These are phyloP conservation scores for Hanseniaspora pseudoguilliermondii DNA, from an alignment of 805 yeast species.

Conservation along the genomic window DNA sequence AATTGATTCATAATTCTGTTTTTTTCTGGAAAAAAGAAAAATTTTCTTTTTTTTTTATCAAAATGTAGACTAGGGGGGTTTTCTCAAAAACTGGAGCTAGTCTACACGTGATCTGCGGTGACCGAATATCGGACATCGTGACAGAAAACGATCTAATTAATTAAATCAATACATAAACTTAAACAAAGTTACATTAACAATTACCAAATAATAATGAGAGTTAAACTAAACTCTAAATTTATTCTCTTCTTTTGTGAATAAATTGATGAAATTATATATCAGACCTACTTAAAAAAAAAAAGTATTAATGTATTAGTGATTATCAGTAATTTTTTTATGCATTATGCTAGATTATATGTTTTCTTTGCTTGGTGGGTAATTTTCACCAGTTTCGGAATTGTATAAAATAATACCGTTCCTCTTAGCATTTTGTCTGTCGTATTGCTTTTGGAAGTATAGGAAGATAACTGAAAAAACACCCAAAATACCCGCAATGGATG, in stretches of 20 bases:
- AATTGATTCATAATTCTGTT: too few relatives aligned
- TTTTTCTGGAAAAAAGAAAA: too few relatives aligned
- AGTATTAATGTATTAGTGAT: too few relatives aligned
- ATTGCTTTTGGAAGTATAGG: constrained; percentile 29
- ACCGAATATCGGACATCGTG: constrained; percentile 1
- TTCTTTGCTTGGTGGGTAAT: constrained; percentile 13
- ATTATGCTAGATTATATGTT: background rate
- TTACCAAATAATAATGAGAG: too few relatives aligned
- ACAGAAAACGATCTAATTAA: background rate
- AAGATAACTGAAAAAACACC: constrained; percentile 22
- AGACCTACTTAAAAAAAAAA: background rate
- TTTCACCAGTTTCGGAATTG: constrained; percentile 19
- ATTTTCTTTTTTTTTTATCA: too few relatives aligned
- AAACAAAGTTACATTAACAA: too few relatives aligned
- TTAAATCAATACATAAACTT: too few relatives aligned
- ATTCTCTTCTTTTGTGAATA: too few relatives aligned
- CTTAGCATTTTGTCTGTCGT: constrained; percentile 29
- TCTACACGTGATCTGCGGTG: background rate
- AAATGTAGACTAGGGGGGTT: too few relatives aligned
- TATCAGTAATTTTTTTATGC: background rate
- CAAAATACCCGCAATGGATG: constrained; percentile 24
- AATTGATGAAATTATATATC: background rate
- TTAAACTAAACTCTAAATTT: too few relatives aligned
- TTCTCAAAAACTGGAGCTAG: too few relatives aligned
- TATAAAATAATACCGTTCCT: constrained; percentile 29